Base-by-base conservation (phyloP, 2,329 filamentous ascomycete genomes). In the Bertia moriformis region DNA sequence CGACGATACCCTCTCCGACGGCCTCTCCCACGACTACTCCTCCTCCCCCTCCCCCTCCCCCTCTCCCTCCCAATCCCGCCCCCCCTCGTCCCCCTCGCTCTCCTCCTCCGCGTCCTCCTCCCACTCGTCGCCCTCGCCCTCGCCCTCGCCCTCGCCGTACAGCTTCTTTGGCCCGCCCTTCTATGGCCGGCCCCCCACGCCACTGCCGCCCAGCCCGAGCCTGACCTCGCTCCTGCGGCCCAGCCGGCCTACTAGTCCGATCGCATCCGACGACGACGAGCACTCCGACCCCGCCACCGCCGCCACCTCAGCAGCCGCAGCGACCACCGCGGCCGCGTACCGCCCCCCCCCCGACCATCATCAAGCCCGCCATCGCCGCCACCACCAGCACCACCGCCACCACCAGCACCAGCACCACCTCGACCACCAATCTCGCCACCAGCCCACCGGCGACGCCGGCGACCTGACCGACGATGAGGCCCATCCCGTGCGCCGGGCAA, bases 181-280 rank as follows among this genome's bases (percentile, higher is more conserved):
- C 66, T 98, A 98, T 66, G 93, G 93, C 46, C 78, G 89, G 3
- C 91, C 91, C 14, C 91, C 91, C 0, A 95, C 87, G 2, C 89
- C 91, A 3, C 68, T 96, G 0, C 91, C 91, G 0, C 89, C 89
- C 0, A 94, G 87, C 1, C 91, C 91, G 0, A 93, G 85, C 1
- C 64, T 98, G 46, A 96, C 89, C 0, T 94, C 87, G 12, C 77
- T 98, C 15, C 73, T 96, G 4, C 83, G 88, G 1, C 85, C 85
- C 3, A 93, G 86, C 18, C 73, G 88, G 14, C 89, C 88, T 1
- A 93, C 85, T 2, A 96, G 89, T 0, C 89, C 91, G 12, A 88
- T 95, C 54, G 85, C 80, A 27, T 93, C 84, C 0, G 88, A 93
- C 59, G 82, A 88, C 48, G 89, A 95, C 49, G n/a, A n/a, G n/a